phyloP scores from a whole-genome alignment of 2,329 filamentous ascomycete genomes.

The Claviceps purpurea region DNA sequence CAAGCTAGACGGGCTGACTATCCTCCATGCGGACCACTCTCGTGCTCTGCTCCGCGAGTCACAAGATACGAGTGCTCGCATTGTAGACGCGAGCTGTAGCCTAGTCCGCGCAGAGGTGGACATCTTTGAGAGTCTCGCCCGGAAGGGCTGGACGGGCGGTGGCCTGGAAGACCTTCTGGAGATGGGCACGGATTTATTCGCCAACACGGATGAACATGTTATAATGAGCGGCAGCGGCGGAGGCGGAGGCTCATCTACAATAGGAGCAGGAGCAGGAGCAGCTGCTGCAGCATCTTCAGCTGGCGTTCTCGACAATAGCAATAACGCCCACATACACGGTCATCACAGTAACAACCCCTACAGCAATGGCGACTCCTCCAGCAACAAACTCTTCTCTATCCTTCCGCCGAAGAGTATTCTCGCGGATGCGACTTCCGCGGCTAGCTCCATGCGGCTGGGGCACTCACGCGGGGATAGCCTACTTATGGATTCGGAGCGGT shows the following conservation, averaged over 20 bases:
- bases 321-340: too few species aligned
- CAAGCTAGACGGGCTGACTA: conserved; percentile 49
- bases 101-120: conserved; percentile 56
- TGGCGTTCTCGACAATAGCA: neutral
- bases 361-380: conserved; percentile 19
- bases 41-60: conserved; percentile 45
- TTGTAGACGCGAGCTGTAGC: conserved; percentile 51
- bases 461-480: conserved; percentile 42
- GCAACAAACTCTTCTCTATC: conserved; percentile 47
- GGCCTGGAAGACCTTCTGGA: conserved; percentile 54
- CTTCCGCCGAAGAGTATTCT: conserved; percentile 51
- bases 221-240: neutral
- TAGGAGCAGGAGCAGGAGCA: neutral
- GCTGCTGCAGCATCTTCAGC: too few species aligned
- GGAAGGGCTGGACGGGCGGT: conserved; percentile 55
- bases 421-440: conserved; percentile 33
- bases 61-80: conserved; percentile 48
- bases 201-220: conserved; percentile 27
- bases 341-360: neutral
- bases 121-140: conserved; percentile 52
- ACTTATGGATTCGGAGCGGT: conserved; percentile 36
- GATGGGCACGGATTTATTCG: conserved; percentile 48
- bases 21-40: conserved; percentile 47
- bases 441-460: conserved; percentile 12
- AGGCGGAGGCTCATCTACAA: neutral